A percentile compares a stretch with the other conserved stretches of the same genome.
These are phyloP conservation scores for Eutrema japonicum DNA, from an alignment of 345 rosid species.

Conservation along the genomic window DNA sequence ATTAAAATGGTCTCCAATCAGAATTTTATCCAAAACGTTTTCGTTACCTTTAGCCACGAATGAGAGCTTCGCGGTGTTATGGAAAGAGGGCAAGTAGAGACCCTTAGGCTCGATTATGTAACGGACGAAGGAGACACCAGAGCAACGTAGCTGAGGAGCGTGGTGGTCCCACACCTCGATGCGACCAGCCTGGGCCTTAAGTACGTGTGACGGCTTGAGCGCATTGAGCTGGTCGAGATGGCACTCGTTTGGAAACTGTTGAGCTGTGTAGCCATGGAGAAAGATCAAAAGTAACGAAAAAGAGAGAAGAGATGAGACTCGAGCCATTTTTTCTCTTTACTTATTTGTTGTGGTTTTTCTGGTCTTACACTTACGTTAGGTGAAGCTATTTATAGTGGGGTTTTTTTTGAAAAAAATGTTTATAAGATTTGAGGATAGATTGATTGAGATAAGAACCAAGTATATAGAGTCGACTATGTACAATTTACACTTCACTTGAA, in stretches of 20 bases:
- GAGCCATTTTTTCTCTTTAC: slow-evolving; percentile 37
- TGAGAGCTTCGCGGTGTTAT: slow-evolving; percentile 51
- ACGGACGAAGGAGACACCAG: slow-evolving; percentile 56
- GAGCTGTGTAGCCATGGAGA: slow-evolving; percentile 52
- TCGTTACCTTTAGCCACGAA: slow-evolving; percentile 57
- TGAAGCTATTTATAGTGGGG: slow-evolving; percentile 33
- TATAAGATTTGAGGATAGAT: not conserved
- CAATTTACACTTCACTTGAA: slow-evolving; percentile 22
- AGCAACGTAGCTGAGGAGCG: slow-evolving; percentile 62
- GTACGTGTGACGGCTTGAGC: slow-evolving; percentile 52
- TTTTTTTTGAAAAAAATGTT: not conserved
- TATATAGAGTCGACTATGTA: slow-evolving; percentile 35
- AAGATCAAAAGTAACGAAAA: slow-evolving; percentile 50
- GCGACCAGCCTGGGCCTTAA: slow-evolving; percentile 59
- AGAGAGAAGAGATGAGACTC: slow-evolving; percentile 43
- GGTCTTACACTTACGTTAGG: slow-evolving; percentile 1
- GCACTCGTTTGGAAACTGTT: slow-evolving; percentile 51
- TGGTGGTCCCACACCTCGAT: slow-evolving; percentile 63
- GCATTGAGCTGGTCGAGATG: slow-evolving; percentile 56
- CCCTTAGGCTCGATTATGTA: slow-evolving; percentile 54
- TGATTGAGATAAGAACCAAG: slow-evolving; percentile 27
- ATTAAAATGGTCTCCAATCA: not conserved
- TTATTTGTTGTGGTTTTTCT: slow-evolving; percentile 20
- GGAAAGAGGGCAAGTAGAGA: slow-evolving; percentile 58
- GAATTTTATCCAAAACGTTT: not conserved